Conservation (phyloP, 129 eudicot genomes). For the Helianthus annuus region HanXRQr2.0-SUNRISE NC_035434.2:128054625-128055124, state of each 20-base stretch:
- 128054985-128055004: neutral
- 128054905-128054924: conserved; percentile 24
- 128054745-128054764: conserved; percentile 1
- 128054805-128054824: conserved; percentile 38
- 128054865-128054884: too few species aligned
- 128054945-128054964: too few species aligned
- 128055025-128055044: neutral
- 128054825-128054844: neutral
- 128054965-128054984: neutral
- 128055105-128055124: conserved; percentile 17
- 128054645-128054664: too few species aligned
- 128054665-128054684: too few species aligned
- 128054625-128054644: too few species aligned
- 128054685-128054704: too few species aligned
- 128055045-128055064: conserved; percentile 3
- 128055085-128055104: conserved; percentile 8
- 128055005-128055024: neutral
- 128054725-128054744: neutral
- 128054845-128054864: too few species aligned
- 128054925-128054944: neutral
- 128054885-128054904: conserved; percentile 9
- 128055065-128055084: neutral
- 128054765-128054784: conserved; percentile 36
- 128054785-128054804: conserved; percentile 34
- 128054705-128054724: too few species aligned